A percentile compares a stretch with the other conserved stretches of the same genome.
Conservation (phyloP, 2,329 filamentous ascomycete species). For the Microcyclosporella mali region DNA sequence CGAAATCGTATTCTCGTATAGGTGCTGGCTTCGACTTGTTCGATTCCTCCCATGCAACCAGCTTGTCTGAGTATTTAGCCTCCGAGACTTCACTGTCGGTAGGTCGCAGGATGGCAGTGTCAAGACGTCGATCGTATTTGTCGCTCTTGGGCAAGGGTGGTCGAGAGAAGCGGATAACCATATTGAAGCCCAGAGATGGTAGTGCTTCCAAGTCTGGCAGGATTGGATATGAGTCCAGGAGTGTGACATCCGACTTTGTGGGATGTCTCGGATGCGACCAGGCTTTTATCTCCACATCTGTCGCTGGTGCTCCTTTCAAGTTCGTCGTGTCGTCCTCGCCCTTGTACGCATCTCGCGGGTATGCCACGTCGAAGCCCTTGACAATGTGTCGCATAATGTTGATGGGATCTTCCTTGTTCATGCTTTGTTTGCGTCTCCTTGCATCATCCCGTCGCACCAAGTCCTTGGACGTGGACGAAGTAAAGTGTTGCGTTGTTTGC, state of each 20-base stretch:
- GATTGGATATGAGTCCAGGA: constrained; percentile 55
- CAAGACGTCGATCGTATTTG: constrained; percentile 53
- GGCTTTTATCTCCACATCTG: constrained; percentile 50
- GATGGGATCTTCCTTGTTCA: constrained; percentile 51
- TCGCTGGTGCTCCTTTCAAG: constrained; percentile 49
- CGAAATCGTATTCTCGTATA: constrained; percentile 53
- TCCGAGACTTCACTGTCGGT: constrained; percentile 42
- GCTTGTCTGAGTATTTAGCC: constrained; percentile 45
- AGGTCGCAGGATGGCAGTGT: constrained; percentile 53
- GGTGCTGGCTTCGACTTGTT: constrained; percentile 47
- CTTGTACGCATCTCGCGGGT: constrained; percentile 60
- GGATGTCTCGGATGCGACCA: constrained; percentile 58
- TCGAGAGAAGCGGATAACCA: constrained; percentile 56
- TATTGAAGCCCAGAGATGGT: constrained; percentile 53
- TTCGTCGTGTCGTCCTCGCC: constrained; percentile 55
- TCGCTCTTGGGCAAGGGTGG: constrained; percentile 48
- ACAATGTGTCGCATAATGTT: constrained; percentile 56
- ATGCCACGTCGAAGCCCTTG: constrained; percentile 60
- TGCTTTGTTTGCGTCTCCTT: constrained; percentile 33
- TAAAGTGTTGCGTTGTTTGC: constrained; percentile 40
- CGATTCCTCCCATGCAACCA: constrained; percentile 41
- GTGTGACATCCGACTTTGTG: constrained; percentile 49
- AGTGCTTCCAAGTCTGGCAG: constrained; percentile 57
- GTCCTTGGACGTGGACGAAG: constrained; percentile 50
- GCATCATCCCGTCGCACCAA: constrained; percentile 41